phyloP scores from a whole-genome alignment of 2,329 filamentous ascomycete species.

The Nigrospora sphaerica region DNA sequence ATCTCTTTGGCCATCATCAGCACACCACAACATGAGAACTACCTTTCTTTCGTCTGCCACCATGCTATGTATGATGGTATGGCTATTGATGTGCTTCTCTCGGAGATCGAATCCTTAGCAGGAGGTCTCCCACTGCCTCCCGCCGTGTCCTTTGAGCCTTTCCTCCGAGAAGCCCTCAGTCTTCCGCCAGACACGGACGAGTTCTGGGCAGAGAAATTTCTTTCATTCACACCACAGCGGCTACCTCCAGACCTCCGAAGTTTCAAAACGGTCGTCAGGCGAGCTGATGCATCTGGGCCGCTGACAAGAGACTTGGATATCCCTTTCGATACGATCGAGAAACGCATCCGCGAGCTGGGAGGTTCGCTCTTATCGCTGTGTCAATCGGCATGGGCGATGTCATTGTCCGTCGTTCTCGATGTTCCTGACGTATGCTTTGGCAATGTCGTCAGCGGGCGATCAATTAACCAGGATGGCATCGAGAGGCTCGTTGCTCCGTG shows the following conservation, averaged over 20 bases:
- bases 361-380: slow-evolving; percentile 59
- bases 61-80: slow-evolving; percentile 85
- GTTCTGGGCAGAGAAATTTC: slow-evolving; percentile 61
- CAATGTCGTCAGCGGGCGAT: slow-evolving; percentile 75
- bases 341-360: slow-evolving; percentile 42
- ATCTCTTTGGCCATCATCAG: slow-evolving; percentile 36
- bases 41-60: slow-evolving; percentile 52
- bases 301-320: slow-evolving; percentile 8
- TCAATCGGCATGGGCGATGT: slow-evolving; percentile 66
- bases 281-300: no score
- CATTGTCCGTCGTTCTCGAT: slow-evolving; percentile 50
- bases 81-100: slow-evolving; percentile 62
- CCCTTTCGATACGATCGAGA: slow-evolving; percentile 38
- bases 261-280: no score
- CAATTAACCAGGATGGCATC: slow-evolving; percentile 55
- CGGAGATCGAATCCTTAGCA: slow-evolving; percentile 61
- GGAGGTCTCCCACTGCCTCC: slow-evolving; percentile 35
- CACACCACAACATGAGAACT: slow-evolving; percentile 17
- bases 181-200: slow-evolving; percentile 40
- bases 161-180: slow-evolving; percentile 52
- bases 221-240: slow-evolving; percentile 31
- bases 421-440: slow-evolving; percentile 74
- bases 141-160: slow-evolving; percentile 51
- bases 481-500: slow-evolving; percentile 77
- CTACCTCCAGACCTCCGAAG: background rate